Base-by-base conservation (phyloP, 2,329 filamentous ascomycete species). In the Penicillium sp. region DNA sequence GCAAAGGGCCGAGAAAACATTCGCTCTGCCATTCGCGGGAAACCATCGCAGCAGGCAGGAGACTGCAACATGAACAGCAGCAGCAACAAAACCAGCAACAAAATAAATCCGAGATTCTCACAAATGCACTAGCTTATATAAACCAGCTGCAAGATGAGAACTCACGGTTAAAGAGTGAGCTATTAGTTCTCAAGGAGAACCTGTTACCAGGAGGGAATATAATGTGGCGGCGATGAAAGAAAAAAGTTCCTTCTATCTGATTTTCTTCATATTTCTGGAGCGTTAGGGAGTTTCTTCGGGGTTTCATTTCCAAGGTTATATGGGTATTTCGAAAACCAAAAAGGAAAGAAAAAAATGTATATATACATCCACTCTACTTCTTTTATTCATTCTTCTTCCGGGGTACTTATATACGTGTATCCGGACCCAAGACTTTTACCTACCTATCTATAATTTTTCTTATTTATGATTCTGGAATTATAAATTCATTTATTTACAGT, bases 51-150 rank as follows among this genome's bases (percentile, higher is more conserved):
- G 42, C 54, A 16, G 49, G 50, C 12, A 52, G 40, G n/a, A 52
- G 40, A 16, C 52, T 23, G n/a, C 52, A 40, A 33, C 38, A 42
- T 18, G 40, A 49, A 28, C n/a, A 67, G 18, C 40, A 47, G 7
- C 45, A 42, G 23, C 28, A 58, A 3, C 55, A 56, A 9, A 47
- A 53, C 35, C 52, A 50, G 20, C 52, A 58, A 49, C 59, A 60
- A 43, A 58, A 60, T 42, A 58, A 60, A 48, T 58, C 59, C 38
- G 52, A 60, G 46, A 58, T 59, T 18, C 53, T 59, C 23, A 59
- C 57, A 52, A 59, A 59, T 33, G 57, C 57, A 49, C 38, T 59
- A 8, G 21, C 52, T 12, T 59, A 59, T 45, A 59, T 59, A 14
- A 52, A 52, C 24, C 52, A 59, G 46, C 14, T 59, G 24, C 52